phyloP scores from a whole-genome alignment of 176 grass and related monocot genomes.

The Carex pumila region DNA sequence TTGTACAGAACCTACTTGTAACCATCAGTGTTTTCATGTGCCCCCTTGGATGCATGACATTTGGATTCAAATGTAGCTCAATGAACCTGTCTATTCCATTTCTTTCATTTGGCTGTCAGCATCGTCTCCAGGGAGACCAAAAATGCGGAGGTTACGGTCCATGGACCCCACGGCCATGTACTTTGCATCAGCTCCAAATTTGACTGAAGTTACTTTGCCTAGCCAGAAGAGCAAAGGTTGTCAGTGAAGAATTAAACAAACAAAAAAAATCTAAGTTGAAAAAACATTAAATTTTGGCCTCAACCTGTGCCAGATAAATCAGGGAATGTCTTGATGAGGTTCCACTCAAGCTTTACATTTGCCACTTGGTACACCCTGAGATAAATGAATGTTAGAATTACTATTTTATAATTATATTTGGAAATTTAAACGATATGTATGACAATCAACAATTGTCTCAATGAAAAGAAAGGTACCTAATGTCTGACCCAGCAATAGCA shows the following conservation, averaged over 20 bases:
- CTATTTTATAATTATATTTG: not conserved
- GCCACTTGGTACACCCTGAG: conserved; percentile 93
- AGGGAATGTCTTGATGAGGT: conserved; percentile 82
- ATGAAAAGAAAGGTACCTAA: conserved; percentile 40
- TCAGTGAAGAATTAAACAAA: conserved; percentile 10
- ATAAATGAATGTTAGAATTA: conserved; percentile 17
- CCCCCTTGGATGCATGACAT: not conserved
- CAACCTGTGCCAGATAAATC: conserved; percentile 98
- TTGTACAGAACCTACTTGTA: not conserved
- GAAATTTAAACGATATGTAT: not conserved
- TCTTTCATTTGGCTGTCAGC: conserved; percentile 3
- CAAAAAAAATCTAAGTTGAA: not conserved
- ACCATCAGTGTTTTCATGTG: not conserved
- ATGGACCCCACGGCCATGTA: conserved; percentile 85
- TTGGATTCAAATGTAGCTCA: not conserved
- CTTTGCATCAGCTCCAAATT: conserved; percentile 81
- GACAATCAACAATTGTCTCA: not conserved
- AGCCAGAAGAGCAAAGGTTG: not conserved
- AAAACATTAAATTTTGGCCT: not conserved
- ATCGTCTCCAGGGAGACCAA: conserved; percentile 81
- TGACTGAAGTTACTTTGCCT: conserved; percentile 79
- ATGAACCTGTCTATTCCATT: conserved; percentile 14
- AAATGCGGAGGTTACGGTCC: conserved; percentile 95
- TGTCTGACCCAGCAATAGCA: conserved; percentile 82
- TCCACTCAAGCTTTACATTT: conserved; percentile 94